phyloP scores from a whole-genome alignment of 2,329 filamentous ascomycete species.

The Pseudofabraea citricarpa region DNA sequence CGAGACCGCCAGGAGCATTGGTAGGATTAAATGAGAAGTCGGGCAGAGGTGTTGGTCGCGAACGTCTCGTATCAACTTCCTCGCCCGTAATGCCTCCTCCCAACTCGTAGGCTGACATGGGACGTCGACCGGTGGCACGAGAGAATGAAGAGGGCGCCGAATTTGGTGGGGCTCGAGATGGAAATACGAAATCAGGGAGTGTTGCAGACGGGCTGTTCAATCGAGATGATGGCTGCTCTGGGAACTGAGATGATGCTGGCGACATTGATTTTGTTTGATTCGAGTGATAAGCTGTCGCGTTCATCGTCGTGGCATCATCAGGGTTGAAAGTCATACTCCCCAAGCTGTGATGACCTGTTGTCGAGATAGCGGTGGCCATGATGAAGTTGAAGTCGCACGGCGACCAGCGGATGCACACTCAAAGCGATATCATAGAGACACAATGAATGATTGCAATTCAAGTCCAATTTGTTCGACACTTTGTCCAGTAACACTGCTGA shows the following conservation, averaged over 20 bases:
- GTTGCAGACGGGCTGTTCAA: constrained; percentile 35
- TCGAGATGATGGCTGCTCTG: neutral
- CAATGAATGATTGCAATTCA: neutral
- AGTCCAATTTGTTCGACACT: too few relatives aligned
- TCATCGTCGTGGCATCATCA: neutral
- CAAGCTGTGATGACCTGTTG: constrained; percentile 4
- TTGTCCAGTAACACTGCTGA: too few relatives aligned
- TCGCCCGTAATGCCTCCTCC: constrained; percentile 4
- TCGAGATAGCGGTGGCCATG: constrained; percentile 9
- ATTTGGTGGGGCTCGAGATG: constrained; percentile 38
- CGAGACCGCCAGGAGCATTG: constrained; percentile 18
- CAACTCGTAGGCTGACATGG: constrained; percentile 37
- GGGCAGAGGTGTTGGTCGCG: constrained; percentile 24
- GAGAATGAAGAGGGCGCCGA: constrained; percentile 44
- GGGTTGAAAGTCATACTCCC: constrained; percentile 7
- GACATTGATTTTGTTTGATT: constrained; percentile 4
- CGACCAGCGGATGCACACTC: constrained; percentile 6
- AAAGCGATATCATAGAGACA: constrained; percentile 7
- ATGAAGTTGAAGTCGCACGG: constrained; percentile 7
- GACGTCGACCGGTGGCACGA: constrained; percentile 44
- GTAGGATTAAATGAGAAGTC: constrained; percentile 27
- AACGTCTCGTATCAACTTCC: constrained; percentile 1
- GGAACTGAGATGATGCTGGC: constrained; percentile 1
- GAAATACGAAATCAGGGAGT: constrained; percentile 64
- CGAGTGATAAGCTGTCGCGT: neutral